phyloP scores from a whole-genome alignment of 2,329 filamentous ascomycete species.

The Ophiobolus disseminans region DNA sequence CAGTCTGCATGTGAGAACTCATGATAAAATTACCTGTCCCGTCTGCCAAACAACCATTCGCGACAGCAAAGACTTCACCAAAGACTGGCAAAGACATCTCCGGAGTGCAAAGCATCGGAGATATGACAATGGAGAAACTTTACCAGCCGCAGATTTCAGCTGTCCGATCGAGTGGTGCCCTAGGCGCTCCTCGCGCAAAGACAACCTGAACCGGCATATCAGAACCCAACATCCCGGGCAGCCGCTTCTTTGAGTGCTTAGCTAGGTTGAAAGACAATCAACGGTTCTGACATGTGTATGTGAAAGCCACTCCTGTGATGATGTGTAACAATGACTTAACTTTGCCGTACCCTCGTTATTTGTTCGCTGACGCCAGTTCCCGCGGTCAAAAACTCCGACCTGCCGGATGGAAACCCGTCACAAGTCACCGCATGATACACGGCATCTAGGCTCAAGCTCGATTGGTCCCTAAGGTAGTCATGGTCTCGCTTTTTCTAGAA shows the following conservation, averaged over 20 bases:
- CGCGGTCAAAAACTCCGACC: too few relatives aligned
- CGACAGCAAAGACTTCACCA: constrained; percentile 5
- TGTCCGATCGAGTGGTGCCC: constrained; percentile 1
- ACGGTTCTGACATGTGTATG: too few relatives aligned
- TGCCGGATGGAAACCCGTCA: too few relatives aligned
- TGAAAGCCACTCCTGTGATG: too few relatives aligned
- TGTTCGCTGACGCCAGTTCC: too few relatives aligned
- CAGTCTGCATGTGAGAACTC: not conserved
- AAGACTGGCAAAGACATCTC: constrained; percentile 5
- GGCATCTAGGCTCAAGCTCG: too few relatives aligned
- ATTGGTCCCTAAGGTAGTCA: too few relatives aligned
- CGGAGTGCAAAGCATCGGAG: constrained; percentile 1
- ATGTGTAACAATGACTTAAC: too few relatives aligned
- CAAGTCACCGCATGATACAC: too few relatives aligned
- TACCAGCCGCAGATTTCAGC: not conserved
- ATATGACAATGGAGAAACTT: too few relatives aligned
- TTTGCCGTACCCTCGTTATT: too few relatives aligned
- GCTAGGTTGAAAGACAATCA: not conserved
- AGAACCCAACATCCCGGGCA: constrained; percentile 8
- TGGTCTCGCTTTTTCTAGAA: too few relatives aligned
- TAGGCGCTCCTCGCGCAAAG: constrained; percentile 49
- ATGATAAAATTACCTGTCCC: constrained; percentile 5
- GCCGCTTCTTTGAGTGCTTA: not conserved
- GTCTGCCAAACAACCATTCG: constrained; percentile 1
- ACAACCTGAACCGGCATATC: constrained; percentile 14